phyloP scores from a whole-genome alignment of 2,329 filamentous ascomycete species.

The Helminthosporium solani region DNA sequence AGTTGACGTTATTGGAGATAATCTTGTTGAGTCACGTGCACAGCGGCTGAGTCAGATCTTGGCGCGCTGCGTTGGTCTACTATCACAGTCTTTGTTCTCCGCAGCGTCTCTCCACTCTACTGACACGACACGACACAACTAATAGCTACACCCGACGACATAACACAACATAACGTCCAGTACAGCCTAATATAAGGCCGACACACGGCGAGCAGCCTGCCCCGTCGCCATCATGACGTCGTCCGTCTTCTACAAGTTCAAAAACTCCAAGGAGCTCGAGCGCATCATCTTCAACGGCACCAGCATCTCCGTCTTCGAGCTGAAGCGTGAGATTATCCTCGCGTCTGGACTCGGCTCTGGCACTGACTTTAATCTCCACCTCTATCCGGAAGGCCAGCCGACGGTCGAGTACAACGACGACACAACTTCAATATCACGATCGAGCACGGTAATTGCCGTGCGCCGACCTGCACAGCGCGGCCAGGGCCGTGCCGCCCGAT shows the following conservation, averaged over 20 bases:
- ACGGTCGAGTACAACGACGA: conserved; percentile 97
- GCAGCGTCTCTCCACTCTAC: conserved; percentile 8
- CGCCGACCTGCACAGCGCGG: conserved; percentile 83
- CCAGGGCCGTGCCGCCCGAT: conserved; percentile 86
- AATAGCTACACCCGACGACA: no score
- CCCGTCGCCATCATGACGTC: conserved; percentile 84
- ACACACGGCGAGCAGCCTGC: conserved; percentile 2
- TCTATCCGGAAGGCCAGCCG: conserved; percentile 82
- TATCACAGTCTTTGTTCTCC: conserved; percentile 1
- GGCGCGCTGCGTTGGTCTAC: background rate
- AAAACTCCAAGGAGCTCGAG: conserved; percentile 93
- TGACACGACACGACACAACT: conserved; percentile 5
- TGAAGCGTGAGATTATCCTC: conserved; percentile 97
- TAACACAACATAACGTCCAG: no score
- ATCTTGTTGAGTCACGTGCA: background rate
- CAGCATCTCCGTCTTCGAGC: conserved; percentile 95
- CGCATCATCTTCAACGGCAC: conserved; percentile 96
- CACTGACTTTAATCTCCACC: conserved; percentile 91
- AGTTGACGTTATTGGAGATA: no score
- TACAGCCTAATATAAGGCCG: no score
- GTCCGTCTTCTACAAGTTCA: conserved; percentile 99
- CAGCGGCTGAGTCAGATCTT: background rate
- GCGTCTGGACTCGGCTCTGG: conserved; percentile 93
- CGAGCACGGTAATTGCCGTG: conserved; percentile 87
- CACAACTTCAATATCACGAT: conserved; percentile 93